Base-by-base conservation (phyloP, 805 yeast genomes). In the Cyberlindnera saturnus region DNA sequence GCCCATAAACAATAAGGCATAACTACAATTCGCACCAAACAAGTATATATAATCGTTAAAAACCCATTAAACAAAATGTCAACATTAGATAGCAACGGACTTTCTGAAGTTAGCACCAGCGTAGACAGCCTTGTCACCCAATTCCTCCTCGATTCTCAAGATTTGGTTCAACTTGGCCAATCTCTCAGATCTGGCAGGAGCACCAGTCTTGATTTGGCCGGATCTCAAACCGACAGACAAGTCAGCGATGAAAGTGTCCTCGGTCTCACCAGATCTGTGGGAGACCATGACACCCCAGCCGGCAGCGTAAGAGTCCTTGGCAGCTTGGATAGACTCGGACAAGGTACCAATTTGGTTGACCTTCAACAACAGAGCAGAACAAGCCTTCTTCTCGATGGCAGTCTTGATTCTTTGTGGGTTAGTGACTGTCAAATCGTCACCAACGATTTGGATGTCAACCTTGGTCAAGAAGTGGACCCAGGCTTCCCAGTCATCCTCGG, bases 241-340 rank as follows among this genome's bases (percentile, higher is more conserved):
- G 74, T 91, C 98, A 66, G 99, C 98, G 71, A 91, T 91, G 78
- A 87, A 83, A 64, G 95, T 84, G 75, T 93, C 99, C 79, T 93
- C 99, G 59, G 97, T 90, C 81, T 91, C 99, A 77, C 99, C 99
- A 62, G 97, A 90, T 83, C 99, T 89, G 88, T 91, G 99, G 65
- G 97, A 90, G 63, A 93, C 98, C 97, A 91, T 90, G 67, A 90
- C 96, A 80, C 97, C 97, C 99, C 99, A 91, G 67, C 88, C 88
- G 55, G 96, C 97, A 55, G 81, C 82, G 75, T 81, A 90, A 47
- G 98, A 86, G 73, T 86, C 93, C 70, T 86, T 74, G 64, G 98
- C 97, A 65, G 98, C 97, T 71, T 88, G 79, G 74, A 91, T 89
- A 55, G 98, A 87, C 81, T 91, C 99, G 61, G 95, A 70, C 62